These are phyloP conservation scores for Monosporascus cannonballus DNA, from an alignment of 2,329 filamentous ascomycete genomes.

Conservation along the genomic window DNA sequence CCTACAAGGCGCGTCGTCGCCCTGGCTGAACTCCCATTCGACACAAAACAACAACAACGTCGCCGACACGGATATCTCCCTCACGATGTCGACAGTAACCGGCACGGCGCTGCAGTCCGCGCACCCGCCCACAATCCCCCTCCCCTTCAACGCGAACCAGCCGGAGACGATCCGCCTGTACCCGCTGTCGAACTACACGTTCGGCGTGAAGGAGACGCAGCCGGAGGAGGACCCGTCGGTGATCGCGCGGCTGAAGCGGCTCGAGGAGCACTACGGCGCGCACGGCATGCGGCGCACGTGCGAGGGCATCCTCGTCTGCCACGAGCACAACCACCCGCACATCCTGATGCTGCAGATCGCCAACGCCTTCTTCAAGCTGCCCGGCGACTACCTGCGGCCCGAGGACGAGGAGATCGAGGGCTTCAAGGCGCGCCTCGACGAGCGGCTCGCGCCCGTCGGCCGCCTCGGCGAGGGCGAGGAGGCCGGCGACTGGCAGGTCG, in stretches of 20 bases:
- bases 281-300: conserved; percentile 97
- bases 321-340: conserved; percentile 98
- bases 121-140: conserved; percentile 70
- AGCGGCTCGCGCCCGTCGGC: conserved; percentile 87
- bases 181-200: conserved; percentile 96
- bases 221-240: conserved; percentile 97
- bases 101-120: conserved; percentile 68
- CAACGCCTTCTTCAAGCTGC: conserved; percentile 98
- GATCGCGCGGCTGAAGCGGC: conserved; percentile 79
- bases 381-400: conserved; percentile 86
- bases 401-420: conserved; percentile 88
- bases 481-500: conserved; percentile 82
- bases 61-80: neutral
- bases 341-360: conserved; percentile 99
- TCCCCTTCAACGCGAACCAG: conserved; percentile 83
- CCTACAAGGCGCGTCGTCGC: neutral
- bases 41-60: neutral
- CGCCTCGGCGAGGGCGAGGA: conserved; percentile 81
- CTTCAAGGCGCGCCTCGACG: conserved; percentile 91
- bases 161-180: conserved; percentile 85
- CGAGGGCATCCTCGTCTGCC: conserved; percentile 94
- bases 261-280: conserved; percentile 90
- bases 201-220: conserved; percentile 96
- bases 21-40: neutral
- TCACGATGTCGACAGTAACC: conserved; percentile 79